Base-by-base conservation (phyloP, 2,329 filamentous ascomycete genomes). In the Trichoderma pleuroti region DNA sequence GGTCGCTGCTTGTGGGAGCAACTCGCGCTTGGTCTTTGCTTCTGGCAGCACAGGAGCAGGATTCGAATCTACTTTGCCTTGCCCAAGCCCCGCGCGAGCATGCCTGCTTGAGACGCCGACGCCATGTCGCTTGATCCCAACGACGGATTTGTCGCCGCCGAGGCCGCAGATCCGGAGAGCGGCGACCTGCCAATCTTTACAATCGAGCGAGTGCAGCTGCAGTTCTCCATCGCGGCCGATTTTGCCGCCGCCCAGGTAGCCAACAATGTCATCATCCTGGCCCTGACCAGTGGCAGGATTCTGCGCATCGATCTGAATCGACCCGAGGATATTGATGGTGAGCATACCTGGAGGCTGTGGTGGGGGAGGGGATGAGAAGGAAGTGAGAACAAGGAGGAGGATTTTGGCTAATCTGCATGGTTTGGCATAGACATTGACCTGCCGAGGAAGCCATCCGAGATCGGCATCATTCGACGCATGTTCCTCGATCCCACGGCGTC, bases 401-500 rank as follows among this genome's bases (percentile, higher is more conserved):
- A 42, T 60, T 14, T 64, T 12, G 18, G 65, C 57, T 56, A 21
- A 42, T 10, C 59, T 71, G 66, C 70, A 11, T 72, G 69, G 73
- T 67, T n/a, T 49, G 52, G 11, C 67, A 11, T 76, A 97, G 95
- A 99, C 82, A 97, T 99, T 80, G 96, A 99, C 80, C 89, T 99
- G 9, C 96, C 96, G 46, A 97, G 97, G 84, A 96, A 95, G 77
- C 89, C 93, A 18, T 91, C 93, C 46, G 95, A 99, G 80, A 88
- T 96, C 72, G 96, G 96, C 75, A 88, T 97, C 66, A 98, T 99
- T 78, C 91, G 92, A 75, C 93, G 92, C 84, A 93, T 99, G 88
- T 99, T 99, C 83, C 92, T 99, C 78, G 96, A 99, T 78, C 95
- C 96, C 32, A 97, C 95, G 12, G 96, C 96, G 32, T 98, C 94